Conservation (phyloP, 495 filamentous ascomycete genomes). For the Penicillium maclennaniae region DNA sequence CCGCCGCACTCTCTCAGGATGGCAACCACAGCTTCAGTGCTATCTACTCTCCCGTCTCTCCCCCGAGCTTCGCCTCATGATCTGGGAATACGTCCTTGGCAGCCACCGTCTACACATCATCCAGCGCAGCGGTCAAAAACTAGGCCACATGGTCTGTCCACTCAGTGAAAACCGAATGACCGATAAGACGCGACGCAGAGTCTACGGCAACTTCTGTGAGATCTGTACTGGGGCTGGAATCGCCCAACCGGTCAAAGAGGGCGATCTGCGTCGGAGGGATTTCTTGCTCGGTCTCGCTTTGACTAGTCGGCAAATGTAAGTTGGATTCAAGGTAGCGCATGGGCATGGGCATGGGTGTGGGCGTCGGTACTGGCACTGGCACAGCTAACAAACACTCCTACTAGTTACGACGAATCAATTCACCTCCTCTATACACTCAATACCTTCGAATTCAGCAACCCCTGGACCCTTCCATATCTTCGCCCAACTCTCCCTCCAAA, state of each 20-base stretch:
- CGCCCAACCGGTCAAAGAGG: conserved; percentile 21
- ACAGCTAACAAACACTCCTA: not conserved
- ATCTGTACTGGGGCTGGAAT: conserved; percentile 36
- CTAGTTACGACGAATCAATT: conserved; percentile 40
- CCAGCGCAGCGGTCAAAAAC: conserved; percentile 30
- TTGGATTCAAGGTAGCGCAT: too few relatives aligned
- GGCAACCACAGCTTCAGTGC: conserved; percentile 29
- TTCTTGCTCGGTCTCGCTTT: conserved; percentile 19
- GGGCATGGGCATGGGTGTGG: not conserved
- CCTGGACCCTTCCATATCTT: conserved; percentile 45
- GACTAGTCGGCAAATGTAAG: conserved; percentile 27
- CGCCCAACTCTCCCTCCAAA: conserved; percentile 35
- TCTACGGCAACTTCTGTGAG: conserved; percentile 23
- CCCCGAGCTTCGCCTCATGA: conserved; percentile 41
- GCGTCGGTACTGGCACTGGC: too few relatives aligned
- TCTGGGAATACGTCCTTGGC: conserved; percentile 43
- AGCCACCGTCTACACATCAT: conserved; percentile 39
- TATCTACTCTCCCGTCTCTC: conserved; percentile 39
- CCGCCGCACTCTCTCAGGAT: conserved; percentile 1
- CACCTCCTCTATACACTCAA: conserved; percentile 37
- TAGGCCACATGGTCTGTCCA: conserved; percentile 39
- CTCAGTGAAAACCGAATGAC: not conserved
- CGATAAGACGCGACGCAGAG: not conserved
- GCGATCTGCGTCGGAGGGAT: conserved; percentile 3
- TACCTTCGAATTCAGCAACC: conserved; percentile 46